Conservation (phyloP, 805 yeast species). For the Candida ortonii region DNA sequence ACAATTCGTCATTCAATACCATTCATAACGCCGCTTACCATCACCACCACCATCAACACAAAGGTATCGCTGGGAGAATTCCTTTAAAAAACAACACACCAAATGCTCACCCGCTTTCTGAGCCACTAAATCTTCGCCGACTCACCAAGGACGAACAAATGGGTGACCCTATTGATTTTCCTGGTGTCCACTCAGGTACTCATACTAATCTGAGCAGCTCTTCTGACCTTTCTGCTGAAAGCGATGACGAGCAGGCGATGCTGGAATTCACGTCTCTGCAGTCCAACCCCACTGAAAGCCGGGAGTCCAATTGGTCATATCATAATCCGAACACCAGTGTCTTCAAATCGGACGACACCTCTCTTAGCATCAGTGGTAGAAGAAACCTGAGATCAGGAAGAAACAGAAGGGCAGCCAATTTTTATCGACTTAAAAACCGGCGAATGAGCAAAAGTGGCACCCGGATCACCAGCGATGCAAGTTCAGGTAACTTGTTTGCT, state of each 20-base stretch:
- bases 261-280: slow-evolving; percentile 24
- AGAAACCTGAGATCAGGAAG: slow-evolving; percentile 18
- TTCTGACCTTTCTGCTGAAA: slow-evolving; percentile 19
- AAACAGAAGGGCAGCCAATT: slow-evolving; percentile 21
- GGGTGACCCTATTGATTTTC: slow-evolving; percentile 5
- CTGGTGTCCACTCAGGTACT: slow-evolving; percentile 9
- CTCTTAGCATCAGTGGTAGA: slow-evolving; percentile 10
- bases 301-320: slow-evolving; percentile 30
- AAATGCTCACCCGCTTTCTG: not conserved
- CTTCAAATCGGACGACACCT: slow-evolving; percentile 18
- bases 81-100: slow-evolving; percentile 2
- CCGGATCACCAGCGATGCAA: slow-evolving; percentile 16
- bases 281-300: slow-evolving; percentile 38
- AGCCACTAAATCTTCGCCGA: not conserved
- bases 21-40: not conserved
- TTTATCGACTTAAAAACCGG: slow-evolving; percentile 38
- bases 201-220: slow-evolving; percentile 13
- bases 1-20: slow-evolving; percentile 8
- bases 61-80: too few relatives aligned
- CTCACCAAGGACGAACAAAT: slow-evolving; percentile 8
- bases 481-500: slow-evolving; percentile 7
- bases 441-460: slow-evolving; percentile 48
- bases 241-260: slow-evolving; percentile 31
- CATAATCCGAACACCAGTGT: slow-evolving; percentile 17
- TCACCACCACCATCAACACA: slow-evolving; percentile 3